These are phyloP conservation scores for Yueomyces sinensis DNA, from an alignment of 805 yeast genomes.

Conservation along the genomic window DNA sequence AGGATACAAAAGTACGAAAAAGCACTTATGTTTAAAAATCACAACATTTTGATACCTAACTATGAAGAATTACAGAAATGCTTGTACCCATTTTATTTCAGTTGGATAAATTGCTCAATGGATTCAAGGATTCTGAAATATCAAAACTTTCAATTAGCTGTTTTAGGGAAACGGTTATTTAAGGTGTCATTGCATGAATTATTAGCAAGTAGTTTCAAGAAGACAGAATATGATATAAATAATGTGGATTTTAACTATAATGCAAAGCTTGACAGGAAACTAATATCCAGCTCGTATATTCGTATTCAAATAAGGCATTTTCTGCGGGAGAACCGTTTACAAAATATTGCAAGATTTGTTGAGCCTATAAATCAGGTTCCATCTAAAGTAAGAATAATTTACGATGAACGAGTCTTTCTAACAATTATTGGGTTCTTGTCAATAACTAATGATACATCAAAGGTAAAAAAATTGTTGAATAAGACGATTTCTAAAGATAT, in stretches of 20 bases:
- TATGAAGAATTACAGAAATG: neutral
- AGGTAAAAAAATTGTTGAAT: neutral
- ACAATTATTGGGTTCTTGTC: neutral
- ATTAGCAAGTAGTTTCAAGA: neutral
- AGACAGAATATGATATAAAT: neutral
- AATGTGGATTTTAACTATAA: neutral
- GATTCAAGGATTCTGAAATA: no score
- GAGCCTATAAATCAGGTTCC: neutral
- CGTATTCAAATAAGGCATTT: neutral
- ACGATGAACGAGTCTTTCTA: neutral
- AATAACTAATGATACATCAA: neutral
- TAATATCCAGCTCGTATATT: neutral
- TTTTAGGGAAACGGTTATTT: neutral
- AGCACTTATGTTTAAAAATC: no score
- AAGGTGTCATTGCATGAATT: neutral
- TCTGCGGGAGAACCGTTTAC: neutral
- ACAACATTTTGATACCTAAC: no score
- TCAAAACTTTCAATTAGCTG: no score
- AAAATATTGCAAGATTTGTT: neutral
- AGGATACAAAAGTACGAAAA: no score
- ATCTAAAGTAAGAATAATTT: neutral
- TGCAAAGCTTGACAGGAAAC: neutral
- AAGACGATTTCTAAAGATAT: neutral
- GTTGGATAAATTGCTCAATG: neutral
- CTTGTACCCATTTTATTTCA: neutral